Conservation (phyloP, 331 rosid genomes). For the Pyracantha coccinea region DNA sequence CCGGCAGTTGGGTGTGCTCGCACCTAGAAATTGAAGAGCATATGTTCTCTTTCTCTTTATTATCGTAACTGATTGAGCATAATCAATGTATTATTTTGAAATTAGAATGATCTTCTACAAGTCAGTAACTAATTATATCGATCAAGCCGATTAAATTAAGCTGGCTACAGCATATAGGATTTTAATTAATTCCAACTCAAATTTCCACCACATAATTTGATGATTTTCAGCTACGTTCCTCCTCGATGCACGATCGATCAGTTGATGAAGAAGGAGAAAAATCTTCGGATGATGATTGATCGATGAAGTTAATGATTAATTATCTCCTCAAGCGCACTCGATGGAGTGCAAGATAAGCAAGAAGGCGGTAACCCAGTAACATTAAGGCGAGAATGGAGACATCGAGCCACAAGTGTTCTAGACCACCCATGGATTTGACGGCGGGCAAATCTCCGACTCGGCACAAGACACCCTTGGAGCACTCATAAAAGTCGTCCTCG, state of each 20-base stretch:
- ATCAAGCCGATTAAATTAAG: no score
- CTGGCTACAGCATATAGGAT: no score
- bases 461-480: constrained; percentile 65
- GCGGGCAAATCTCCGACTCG: constrained; percentile 69
- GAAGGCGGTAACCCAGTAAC: constrained; percentile 78
- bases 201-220: neutral
- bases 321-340: constrained; percentile 47
- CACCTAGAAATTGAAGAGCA: no score
- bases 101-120: no score
- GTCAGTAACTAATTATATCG: no score
- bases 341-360: constrained; percentile 81
- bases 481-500: constrained; percentile 68
- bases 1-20: no score
- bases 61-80: no score
- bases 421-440: constrained; percentile 76
- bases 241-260: neutral
- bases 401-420: constrained; percentile 72
- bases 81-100: no score
- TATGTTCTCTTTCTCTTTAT: no score
- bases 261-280: neutral
- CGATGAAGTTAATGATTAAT: neutral
- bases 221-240: neutral
- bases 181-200: neutral
- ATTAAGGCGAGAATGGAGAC: constrained; percentile 74
- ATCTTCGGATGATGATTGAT: neutral